phyloP scores from a whole-genome alignment of 306 rosid species.

The Corylus avellana region DNA sequence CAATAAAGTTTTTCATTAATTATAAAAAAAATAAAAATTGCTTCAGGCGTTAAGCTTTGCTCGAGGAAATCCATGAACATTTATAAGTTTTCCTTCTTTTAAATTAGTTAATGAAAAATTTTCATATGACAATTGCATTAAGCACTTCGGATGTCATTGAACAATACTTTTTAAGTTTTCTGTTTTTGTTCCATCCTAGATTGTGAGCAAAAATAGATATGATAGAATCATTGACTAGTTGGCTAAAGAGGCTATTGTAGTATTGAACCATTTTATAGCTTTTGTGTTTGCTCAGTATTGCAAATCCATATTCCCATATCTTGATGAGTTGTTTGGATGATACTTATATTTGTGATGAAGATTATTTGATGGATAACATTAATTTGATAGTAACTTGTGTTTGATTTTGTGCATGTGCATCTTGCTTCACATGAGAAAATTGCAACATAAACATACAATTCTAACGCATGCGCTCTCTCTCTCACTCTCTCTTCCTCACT shows the following conservation, averaged over 20 bases:
- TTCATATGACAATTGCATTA: neutral
- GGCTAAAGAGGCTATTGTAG: neutral
- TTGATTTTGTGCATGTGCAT: too few species aligned
- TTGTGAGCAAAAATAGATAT: neutral
- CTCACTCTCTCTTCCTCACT: neutral
- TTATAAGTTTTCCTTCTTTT: neutral
- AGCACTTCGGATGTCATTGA: neutral
- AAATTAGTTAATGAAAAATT: neutral
- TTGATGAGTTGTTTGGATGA: neutral
- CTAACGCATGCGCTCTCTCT: too few species aligned
- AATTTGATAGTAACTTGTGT: too few species aligned
- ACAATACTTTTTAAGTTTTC: neutral
- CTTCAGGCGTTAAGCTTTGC: neutral
- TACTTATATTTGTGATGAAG: neutral
- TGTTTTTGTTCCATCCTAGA: neutral
- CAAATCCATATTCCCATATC: neutral
- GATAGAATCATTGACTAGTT: neutral
- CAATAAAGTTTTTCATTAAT: too few species aligned
- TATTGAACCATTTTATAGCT: neutral
- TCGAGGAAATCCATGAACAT: slow-evolving; percentile 13
- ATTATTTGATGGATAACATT: neutral
- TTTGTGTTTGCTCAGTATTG: neutral
- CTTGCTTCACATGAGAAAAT: too few species aligned
- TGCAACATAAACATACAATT: too few species aligned
- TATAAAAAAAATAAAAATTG: neutral